A percentile compares a stretch with the other conserved stretches of the same genome.
Evolutionary conservation across 768 basidiomycete species (phyloP).

Genomic region (Hygrocybe coccinea): DNA sequence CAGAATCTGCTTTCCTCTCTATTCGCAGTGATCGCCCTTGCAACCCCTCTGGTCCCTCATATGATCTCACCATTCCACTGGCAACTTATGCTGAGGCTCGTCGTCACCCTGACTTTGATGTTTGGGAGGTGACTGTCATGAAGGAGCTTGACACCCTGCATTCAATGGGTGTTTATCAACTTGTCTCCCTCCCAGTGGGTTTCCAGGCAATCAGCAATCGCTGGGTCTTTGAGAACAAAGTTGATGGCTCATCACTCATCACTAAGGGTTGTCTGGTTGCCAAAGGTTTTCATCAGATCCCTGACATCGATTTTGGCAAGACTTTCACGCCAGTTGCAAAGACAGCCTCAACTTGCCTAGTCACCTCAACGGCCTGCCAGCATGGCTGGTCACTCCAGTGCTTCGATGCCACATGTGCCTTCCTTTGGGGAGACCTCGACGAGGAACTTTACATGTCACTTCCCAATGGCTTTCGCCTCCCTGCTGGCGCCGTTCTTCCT

Average conservation of each 20-base stretch:
- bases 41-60: background rate
- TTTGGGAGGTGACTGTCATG: slow-evolving; percentile 23
- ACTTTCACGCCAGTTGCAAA: slow-evolving; percentile 29
- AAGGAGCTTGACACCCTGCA: slow-evolving; percentile 18
- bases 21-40: background rate
- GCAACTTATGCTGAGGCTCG: slow-evolving; percentile 16
- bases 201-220: slow-evolving; percentile 23
- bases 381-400: slow-evolving; percentile 22
- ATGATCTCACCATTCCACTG: slow-evolving; percentile 17
- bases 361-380: no score
- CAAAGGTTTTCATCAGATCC: slow-evolving; percentile 25
- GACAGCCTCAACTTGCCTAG: slow-evolving; percentile 16
- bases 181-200: slow-evolving; percentile 19
- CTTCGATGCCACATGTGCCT: slow-evolving; percentile 17
- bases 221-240: slow-evolving; percentile 39
- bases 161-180: slow-evolving; percentile 26
- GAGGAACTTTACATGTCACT: slow-evolving; percentile 13
- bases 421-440: no score
- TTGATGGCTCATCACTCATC: slow-evolving; percentile 29
- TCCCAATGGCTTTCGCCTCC: slow-evolving; percentile 9
- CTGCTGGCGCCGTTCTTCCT: background rate
- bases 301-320: slow-evolving; percentile 33
- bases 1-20: background rate
- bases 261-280: no score
- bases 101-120: slow-evolving; percentile 10